Percentiles rank a stretch among this genome's conserved stretches.
These are phyloP conservation scores for Dendryphion nanum DNA, from an alignment of 2,329 filamentous ascomycete genomes.

Conservation along the genomic window DNA sequence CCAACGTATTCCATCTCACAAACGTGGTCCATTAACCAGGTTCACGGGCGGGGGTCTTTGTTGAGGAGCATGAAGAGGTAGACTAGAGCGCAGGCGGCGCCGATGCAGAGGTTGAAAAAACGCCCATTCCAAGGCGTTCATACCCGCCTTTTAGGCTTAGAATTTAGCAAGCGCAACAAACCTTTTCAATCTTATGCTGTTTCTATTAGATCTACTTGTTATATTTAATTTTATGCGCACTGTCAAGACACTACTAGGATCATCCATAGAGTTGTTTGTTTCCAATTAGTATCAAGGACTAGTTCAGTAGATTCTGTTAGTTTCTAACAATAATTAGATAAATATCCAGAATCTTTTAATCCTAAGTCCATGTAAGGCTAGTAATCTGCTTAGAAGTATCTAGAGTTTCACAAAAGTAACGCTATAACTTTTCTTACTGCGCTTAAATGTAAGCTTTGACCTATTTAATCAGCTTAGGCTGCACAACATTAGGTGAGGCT, in stretches of 20 bases:
- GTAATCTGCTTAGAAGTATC: not conserved
- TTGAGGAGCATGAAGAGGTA: slow-evolving; percentile 12
- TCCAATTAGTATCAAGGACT: too few relatives aligned
- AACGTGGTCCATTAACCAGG: slow-evolving; percentile 1
- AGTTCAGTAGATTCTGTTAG: too few relatives aligned
- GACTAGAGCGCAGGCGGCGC: slow-evolving; percentile 43
- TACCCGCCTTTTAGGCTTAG: too few relatives aligned
- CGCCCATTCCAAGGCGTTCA: too few relatives aligned
- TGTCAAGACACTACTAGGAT: too few relatives aligned
- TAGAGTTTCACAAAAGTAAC: not conserved
- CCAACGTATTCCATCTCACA: slow-evolving; percentile 33
- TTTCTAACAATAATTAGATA: too few relatives aligned
- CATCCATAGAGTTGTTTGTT: too few relatives aligned
- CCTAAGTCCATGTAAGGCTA: not conserved
- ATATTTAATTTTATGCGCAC: too few relatives aligned
- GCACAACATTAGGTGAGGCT: slow-evolving; percentile 16
- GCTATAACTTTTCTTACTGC: not conserved
- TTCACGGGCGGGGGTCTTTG: slow-evolving; percentile 4
- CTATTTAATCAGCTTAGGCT: not conserved
- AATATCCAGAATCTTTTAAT: not conserved
- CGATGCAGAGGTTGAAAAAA: slow-evolving; percentile 40
- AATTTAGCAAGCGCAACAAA: too few relatives aligned
- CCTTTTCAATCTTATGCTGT: too few relatives aligned
- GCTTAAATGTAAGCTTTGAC: not conserved
- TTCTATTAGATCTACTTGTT: too few relatives aligned